Base-by-base conservation (phyloP, 352 stramenopile species). In the Lagenidium giganteum region DNA sequence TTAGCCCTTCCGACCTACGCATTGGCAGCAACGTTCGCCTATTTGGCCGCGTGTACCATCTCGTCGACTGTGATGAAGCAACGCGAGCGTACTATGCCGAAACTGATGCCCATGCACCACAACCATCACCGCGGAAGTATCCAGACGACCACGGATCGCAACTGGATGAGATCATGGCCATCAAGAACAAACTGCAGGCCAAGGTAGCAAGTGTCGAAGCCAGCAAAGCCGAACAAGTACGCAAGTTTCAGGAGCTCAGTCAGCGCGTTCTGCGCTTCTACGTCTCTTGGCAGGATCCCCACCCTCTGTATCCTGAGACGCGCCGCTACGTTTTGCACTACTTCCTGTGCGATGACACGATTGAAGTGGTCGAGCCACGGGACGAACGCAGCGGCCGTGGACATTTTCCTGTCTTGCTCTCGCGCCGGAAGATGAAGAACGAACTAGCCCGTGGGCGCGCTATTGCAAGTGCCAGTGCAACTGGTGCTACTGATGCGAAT, bases 241-340 rank as follows among this genome's bases (percentile, higher is more conserved):
- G 78, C 42, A 83, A 89, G 57, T 90, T 90, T 50, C 71, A 86
- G 48, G 65, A 82, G 28, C 64, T 84, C 42, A 79, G 83, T 39
- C 77, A 85, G 40, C 84, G 95, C 24, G 87, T 96, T 20, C 69
- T 98, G 34, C 66, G 86, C 20, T 97, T 98, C 60, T 96, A 77
- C 56, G 87, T 88, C 35, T 83, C 82, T 8, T 98, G 92, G 87
- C 76, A 87, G n/a, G 93, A 98, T 49, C 65, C 67, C 21, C 81
- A 97, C 35, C 79, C 81, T 17, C 59, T 95, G 39, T 95, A 96
- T 46, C 86, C 90, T 13, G 86, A 95, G 37, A 95, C 73, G 50
- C 67, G 81, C 14, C 62, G 70, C 28, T 97, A 95, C 54, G 74
- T 94, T 18, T 49, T 98, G 18, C 84, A 96, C 57, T 98, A 95